Base-by-base conservation (phyloP, 768 basidiomycete genomes). In the Russula brevipes region DNA sequence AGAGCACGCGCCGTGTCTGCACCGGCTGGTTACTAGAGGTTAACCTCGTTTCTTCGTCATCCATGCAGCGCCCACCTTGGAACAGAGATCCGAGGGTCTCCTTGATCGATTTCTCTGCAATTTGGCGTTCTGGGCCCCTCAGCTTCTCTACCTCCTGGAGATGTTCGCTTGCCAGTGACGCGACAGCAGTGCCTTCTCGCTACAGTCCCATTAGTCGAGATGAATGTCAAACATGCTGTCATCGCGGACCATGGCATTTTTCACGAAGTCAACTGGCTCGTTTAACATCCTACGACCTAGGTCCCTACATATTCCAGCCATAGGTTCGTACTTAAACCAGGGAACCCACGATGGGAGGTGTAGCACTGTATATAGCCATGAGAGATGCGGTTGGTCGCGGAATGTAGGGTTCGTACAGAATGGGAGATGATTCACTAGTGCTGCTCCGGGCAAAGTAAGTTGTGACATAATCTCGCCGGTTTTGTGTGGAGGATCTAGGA, bases 361-460 rank as follows among this genome's bases (percentile, higher is more conserved):
- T n/a, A 17, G 33, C 46, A 47, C 46, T 47, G 46, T 11, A 47
- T 7, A 30, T 47, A 30, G 12, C 24, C 1, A 24, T 47, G 46
- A 47, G 12, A 30, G 5, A 47, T 11, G 12, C 9, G 10, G 16
- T 42, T 39, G 38, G 38, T 39, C 8, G 41, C 16, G 16, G 16
- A 42, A 42, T 10, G 12, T 42, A 14, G 41, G 16, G 4, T 10
- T 12, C 60, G 8, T 9, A 66, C 65, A n/a, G 35, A 66, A 53
- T 35, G 61, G 65, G 36, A 66, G 17, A 16, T 51, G 24, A 35
- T 66, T 62, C 1, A 57, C 60, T 4, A 65, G 11, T 8, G 41
- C 16, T 9, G 60, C 41, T 5, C 60, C 61, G n/a, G 66, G 66
- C 5, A 59, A 4, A 11, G 39, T 0, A 7, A 53, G 8, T 2